Conservation (phyloP, 257 asterid genomes). For the Solanum sitiens region DNA sequence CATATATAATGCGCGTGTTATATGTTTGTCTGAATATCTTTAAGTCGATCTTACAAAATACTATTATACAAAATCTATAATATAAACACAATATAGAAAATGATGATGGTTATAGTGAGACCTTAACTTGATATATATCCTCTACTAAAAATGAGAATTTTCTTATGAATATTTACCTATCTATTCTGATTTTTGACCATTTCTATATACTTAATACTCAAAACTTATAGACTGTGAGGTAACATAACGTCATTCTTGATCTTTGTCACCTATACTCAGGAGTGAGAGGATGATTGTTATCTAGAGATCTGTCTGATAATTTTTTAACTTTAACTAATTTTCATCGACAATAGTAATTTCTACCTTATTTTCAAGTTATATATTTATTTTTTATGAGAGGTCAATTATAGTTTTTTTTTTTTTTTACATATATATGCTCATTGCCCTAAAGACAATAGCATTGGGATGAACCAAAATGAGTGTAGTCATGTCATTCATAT, state of each 20-base stretch:
- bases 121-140: neutral
- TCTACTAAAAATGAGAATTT: neutral
- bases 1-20: neutral
- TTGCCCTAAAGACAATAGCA: constrained; percentile 27
- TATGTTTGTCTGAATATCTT: neutral
- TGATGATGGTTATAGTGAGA: neutral
- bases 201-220: neutral
- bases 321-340: neutral
- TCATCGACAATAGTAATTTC: too few species aligned
- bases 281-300: neutral
- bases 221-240: neutral
- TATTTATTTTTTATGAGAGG: too few species aligned
- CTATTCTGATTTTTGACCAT: neutral
- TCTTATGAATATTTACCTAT: neutral
- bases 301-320: neutral
- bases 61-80: neutral
- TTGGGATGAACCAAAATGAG: constrained; percentile 14
- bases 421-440: constrained; percentile 3
- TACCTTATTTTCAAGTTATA: neutral
- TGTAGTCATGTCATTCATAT: constrained; percentile 23
- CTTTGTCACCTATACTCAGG: neutral
- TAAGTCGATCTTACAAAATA: neutral
- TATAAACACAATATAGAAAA: neutral
- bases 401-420: neutral
- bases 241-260: neutral